Conservation (phyloP, 176 grass and related monocot genomes). For the Oryza officinalis region DNA sequence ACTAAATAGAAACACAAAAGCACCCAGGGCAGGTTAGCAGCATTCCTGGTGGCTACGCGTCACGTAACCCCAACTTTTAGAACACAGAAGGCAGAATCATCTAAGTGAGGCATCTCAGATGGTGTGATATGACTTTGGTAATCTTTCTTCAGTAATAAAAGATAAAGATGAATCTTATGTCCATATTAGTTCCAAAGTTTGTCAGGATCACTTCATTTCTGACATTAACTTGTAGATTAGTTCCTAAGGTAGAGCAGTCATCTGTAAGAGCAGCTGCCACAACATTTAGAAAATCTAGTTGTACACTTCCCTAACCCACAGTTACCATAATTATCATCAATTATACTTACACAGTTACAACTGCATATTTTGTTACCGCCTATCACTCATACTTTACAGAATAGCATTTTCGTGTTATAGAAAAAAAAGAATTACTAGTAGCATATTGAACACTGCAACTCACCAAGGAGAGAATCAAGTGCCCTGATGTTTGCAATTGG, state of each 20-base stretch:
- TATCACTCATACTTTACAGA: background rate
- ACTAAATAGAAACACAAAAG: no score
- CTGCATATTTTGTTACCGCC: background rate
- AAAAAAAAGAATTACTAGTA: background rate
- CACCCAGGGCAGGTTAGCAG: no score
- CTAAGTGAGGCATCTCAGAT: constrained; percentile 20
- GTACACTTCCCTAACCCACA: constrained; percentile 9
- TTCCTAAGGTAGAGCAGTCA: background rate
- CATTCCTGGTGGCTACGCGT: no score
- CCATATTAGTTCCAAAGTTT: constrained; percentile 1
- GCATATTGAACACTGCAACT: constrained; percentile 43
- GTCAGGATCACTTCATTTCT: constrained; percentile 1
- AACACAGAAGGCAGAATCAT: background rate
- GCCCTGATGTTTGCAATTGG: constrained; percentile 88
- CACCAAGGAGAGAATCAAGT: constrained; percentile 85
- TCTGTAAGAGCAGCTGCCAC: background rate
- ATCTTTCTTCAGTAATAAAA: background rate
- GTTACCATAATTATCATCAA: background rate
- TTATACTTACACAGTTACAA: background rate
- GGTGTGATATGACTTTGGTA: background rate
- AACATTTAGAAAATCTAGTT: constrained; percentile 26
- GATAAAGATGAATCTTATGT: background rate
- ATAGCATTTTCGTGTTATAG: background rate
- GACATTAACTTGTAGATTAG: background rate
- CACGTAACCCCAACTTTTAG: no score